Base-by-base conservation (phyloP, 257 asterid species). In the Solanum ossicruentum region DNA sequence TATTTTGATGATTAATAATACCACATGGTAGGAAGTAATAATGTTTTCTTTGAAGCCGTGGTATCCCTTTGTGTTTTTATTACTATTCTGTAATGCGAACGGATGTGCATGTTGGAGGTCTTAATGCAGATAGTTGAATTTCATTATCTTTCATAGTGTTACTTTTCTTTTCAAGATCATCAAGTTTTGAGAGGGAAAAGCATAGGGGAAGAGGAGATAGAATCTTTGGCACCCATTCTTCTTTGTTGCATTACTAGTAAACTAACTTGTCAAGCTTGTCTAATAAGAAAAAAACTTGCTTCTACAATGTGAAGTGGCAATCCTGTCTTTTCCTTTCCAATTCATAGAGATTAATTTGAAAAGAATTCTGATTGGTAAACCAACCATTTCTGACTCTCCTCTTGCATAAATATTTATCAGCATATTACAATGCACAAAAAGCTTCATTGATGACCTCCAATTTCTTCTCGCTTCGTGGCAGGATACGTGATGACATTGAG, bases 401-500 rank as follows among this genome's bases (percentile, higher is more conserved):
- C 65, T 70, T 54, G 66, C 83, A 17, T 55, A 49, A 51, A 12
- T 21, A 36, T 17, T 83, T 52, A 49, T 49, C 36, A 66, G 32
- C 80, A 66, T 83, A 70, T 49, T 66, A 83, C 41, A 78, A n/a
- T 26, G 79, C 69, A 52, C 15, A n/a, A 51, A 77, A 60, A 45
- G 63, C 75, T 20, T 63, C 58, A 45, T 18, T 49, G 56, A 67
- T 47, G 56, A 69, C 26, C 65, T 54, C 43, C 83, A 28, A 78
- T 36, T 69, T 69, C 56, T 10, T 52, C n/a, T 69, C 52, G 8
- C n/a, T 32, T 66, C 90, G 84, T 87, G 75, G 73, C 91, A 96
- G 99, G 97, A 96, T 96, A 85, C 98, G 99, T 57, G 99, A 96
- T 89, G 98, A 95, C 88, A 89, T 93, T 83, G 99, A 96, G 92